Evolutionary conservation across 306 rosid species (phyloP).

Genomic region (Quercus robur): DNA sequence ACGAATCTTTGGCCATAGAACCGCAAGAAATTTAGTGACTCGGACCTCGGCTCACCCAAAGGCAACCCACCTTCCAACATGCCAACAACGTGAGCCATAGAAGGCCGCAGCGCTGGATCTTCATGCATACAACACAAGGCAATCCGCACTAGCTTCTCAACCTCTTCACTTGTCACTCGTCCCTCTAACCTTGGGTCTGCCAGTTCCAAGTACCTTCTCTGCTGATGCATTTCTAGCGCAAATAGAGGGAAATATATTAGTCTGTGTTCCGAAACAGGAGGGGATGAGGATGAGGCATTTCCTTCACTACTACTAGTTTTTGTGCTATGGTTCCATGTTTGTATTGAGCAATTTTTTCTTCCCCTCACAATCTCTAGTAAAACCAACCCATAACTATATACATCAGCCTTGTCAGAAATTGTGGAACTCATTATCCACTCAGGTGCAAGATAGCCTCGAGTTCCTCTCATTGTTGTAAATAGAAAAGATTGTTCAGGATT

Average conservation of each 20-base stretch:
- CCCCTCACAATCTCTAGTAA: slow-evolving; percentile 80
- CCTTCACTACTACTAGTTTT: slow-evolving; percentile 52
- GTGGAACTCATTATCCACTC: slow-evolving; percentile 90
- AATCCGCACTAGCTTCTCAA: slow-evolving; percentile 64
- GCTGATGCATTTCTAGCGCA: slow-evolving; percentile 90
- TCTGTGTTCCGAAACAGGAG: slow-evolving; percentile 36
- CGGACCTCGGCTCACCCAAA: slow-evolving; percentile 58
- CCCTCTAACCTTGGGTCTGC: slow-evolving; percentile 72
- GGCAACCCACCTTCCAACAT: slow-evolving; percentile 83
- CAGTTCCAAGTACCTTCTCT: slow-evolving; percentile 63
- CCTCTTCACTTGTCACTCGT: slow-evolving; percentile 58
- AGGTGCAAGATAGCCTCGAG: slow-evolving; percentile 91
- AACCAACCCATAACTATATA: slow-evolving; percentile 90
- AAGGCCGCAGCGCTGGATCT: slow-evolving; percentile 78
- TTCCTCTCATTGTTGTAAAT: slow-evolving; percentile 93
- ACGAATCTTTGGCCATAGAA: slow-evolving; percentile 69
- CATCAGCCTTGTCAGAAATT: slow-evolving; percentile 82
- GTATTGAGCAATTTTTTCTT: slow-evolving; percentile 57
- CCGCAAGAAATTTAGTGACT: slow-evolving; percentile 66
- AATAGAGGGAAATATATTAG: slow-evolving; percentile 71
- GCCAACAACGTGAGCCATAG: slow-evolving; percentile 65
- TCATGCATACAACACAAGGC: slow-evolving; percentile 90
- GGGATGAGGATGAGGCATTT: slow-evolving; percentile 32
- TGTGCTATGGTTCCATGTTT: slow-evolving; percentile 55
- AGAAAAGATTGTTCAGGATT: slow-evolving; percentile 72